Evolutionary conservation across 2,329 filamentous ascomycete species (phyloP).

Genomic region (Penicillium sp.): DNA sequence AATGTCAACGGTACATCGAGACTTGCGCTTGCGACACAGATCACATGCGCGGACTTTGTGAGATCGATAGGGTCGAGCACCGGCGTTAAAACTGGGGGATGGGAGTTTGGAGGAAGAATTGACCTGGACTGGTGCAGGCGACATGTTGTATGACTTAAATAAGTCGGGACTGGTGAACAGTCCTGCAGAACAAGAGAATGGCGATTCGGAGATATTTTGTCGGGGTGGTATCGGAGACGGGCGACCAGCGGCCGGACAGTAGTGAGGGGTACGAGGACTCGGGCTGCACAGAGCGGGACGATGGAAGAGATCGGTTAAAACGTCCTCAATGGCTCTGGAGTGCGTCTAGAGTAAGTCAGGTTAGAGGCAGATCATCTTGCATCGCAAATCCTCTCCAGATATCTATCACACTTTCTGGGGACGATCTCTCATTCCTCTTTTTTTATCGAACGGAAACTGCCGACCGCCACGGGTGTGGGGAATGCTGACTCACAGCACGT

Average conservation of each 20-base stretch:
- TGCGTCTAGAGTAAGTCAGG: background rate
- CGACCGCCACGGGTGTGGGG: conserved; percentile 7
- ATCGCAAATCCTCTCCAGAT: background rate
- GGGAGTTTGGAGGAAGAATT: conserved; percentile 33
- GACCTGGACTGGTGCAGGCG: conserved; percentile 30
- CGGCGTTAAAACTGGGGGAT: conserved; percentile 40
- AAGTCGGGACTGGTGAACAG: background rate
- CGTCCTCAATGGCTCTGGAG: background rate
- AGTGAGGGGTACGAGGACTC: conserved; percentile 22
- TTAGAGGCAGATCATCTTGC: conserved; percentile 2
- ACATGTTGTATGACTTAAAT: conserved; percentile 29
- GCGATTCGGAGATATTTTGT: conserved; percentile 12
- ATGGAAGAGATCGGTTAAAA: background rate
- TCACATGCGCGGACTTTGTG: conserved; percentile 60
- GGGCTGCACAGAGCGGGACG: conserved; percentile 14
- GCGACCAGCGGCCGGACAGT: conserved; percentile 20
- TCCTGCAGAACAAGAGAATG: conserved; percentile 4
- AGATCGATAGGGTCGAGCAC: conserved; percentile 56
- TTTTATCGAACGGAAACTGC: conserved; percentile 9
- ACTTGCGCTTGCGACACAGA: conserved; percentile 58
- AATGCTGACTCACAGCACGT: conserved; percentile 4
- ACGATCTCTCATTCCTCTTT: conserved; percentile 5
- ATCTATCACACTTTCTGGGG: background rate
- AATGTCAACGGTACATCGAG: conserved; percentile 57
- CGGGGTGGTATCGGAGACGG: conserved; percentile 24